Conservation (phyloP, 129 eudicot genomes). For the sunflower (Helianthus annuus) region DNA sequence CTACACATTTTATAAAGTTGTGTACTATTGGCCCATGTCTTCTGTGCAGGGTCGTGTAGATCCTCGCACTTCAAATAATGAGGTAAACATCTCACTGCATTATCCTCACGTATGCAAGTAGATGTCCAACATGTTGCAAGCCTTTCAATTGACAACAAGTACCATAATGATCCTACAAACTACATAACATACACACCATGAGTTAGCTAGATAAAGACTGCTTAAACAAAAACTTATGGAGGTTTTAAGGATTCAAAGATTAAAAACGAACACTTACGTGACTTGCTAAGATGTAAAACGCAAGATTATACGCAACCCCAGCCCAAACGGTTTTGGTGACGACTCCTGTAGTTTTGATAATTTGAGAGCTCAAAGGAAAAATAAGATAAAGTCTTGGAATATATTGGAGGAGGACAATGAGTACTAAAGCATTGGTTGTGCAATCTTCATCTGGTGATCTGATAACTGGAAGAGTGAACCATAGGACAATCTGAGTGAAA, state of each 20-base stretch:
- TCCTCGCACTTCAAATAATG: conserved; percentile 67
- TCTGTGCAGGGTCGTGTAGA: conserved; percentile 33
- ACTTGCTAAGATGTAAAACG: conserved; percentile 85
- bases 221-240: background rate
- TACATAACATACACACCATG: conserved; percentile 29
- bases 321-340: conserved; percentile 93
- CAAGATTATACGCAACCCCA: conserved; percentile 89
- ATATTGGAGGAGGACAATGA: conserved; percentile 72
- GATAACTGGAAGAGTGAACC: conserved; percentile 74
- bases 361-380: conserved; percentile 74
- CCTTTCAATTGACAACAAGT: conserved; percentile 72
- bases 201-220: conserved; percentile 3
- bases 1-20: conserved; percentile 42
- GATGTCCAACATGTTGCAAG: conserved; percentile 80
- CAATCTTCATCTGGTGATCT: conserved; percentile 62
- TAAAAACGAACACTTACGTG: conserved; percentile 52
- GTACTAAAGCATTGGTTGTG: conserved; percentile 64
- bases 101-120: conserved; percentile 45
- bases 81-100: conserved; percentile 42
- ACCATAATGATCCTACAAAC: conserved; percentile 94
- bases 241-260: conserved; percentile 1
- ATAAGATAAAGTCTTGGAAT: conserved; percentile 76
- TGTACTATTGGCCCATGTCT: conserved; percentile 57
- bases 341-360: conserved; percentile 80
- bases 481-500: conserved; percentile 69